phyloP scores from a whole-genome alignment of 768 basidiomycete genomes.

The Chlorophyllum brunneum region DNA sequence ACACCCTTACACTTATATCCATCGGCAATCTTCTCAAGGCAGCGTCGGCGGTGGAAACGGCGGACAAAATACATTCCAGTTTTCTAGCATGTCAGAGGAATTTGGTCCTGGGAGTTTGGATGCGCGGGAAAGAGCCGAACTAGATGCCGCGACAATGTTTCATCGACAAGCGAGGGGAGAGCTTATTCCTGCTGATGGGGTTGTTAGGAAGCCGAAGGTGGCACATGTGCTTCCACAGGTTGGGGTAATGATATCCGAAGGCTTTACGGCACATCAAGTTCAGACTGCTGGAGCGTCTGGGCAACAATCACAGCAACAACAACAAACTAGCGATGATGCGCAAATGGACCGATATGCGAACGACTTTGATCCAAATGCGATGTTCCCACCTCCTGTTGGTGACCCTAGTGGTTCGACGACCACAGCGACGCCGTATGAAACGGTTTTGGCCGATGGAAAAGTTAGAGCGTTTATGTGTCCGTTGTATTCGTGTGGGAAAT shows the following conservation, averaged over 20 bases:
- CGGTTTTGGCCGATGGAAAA: conserved; percentile 31
- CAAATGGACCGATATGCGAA: conserved; percentile 23
- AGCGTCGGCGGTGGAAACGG: background rate
- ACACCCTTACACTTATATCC: conserved; percentile 4
- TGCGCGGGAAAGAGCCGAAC: conserved; percentile 20
- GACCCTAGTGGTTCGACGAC: background rate
- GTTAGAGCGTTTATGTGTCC: conserved; percentile 78
- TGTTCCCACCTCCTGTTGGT: background rate
- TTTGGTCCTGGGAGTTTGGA: conserved; percentile 23
- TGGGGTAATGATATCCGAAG: conserved; percentile 27
- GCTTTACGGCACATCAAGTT: conserved; percentile 19
- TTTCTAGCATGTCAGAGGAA: conserved; percentile 27
- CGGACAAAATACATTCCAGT: conserved; percentile 14
- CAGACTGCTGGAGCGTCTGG: conserved; percentile 7
- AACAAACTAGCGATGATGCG: conserved; percentile 16
- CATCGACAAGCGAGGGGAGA: conserved; percentile 57
- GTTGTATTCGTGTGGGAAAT: conserved; percentile 73
- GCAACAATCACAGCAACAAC: conserved; percentile 11
- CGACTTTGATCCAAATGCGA: conserved; percentile 18
- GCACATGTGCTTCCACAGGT: conserved; percentile 27
- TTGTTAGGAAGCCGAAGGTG: conserved; percentile 26
- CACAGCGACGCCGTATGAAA: conserved; percentile 25
- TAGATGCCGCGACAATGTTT: conserved; percentile 69
- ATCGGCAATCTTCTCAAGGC: conserved; percentile 15
- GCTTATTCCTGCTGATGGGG: conserved; percentile 32